Evolutionary conservation across 352 stramenopile genomes (phyloP).

Genomic region (Globisporangium perplexum): DNA sequence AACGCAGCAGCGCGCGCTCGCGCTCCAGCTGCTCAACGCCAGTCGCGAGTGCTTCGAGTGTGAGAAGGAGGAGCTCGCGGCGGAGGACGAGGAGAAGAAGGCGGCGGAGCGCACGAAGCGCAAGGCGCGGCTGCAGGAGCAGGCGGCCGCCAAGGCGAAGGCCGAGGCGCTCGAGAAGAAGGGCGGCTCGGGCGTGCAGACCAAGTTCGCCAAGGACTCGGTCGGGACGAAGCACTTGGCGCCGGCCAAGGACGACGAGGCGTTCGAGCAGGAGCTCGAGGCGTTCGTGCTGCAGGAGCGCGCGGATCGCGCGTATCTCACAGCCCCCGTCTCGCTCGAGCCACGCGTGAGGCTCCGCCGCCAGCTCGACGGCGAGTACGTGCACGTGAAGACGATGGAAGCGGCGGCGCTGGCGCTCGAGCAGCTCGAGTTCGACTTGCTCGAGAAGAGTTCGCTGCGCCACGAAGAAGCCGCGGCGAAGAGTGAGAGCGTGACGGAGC

Average conservation of each 20-base stretch:
- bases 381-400: conserved; percentile 61
- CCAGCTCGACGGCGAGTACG: conserved; percentile 46
- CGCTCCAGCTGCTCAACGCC: conserved; percentile 58
- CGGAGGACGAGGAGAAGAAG: conserved; percentile 45
- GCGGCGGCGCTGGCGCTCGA: conserved; percentile 37
- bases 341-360: conserved; percentile 28
- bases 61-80: conserved; percentile 40
- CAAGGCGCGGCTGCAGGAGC: conserved; percentile 35
- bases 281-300: conserved; percentile 39
- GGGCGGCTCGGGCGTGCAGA: conserved; percentile 19
- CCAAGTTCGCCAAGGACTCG: conserved; percentile 38
- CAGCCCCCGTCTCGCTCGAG: conserved; percentile 31
- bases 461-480: conserved; percentile 42
- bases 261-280: conserved; percentile 47
- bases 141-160: conserved; percentile 42
- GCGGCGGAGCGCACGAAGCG: conserved; percentile 36
- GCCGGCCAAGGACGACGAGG: conserved; percentile 45
- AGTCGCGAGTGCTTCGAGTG: conserved; percentile 49
- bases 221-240: conserved; percentile 52
- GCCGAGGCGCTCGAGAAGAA: conserved; percentile 30
- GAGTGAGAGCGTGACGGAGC: conserved; percentile 22
- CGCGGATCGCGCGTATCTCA: conserved; percentile 45
- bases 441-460: conserved; percentile 55
- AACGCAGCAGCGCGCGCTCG: conserved; percentile 35
- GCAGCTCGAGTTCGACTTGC: conserved; percentile 56